Conservation (phyloP, 192 early-diverging fungal genomes). For the Entomortierella beljakovae region DNA sequence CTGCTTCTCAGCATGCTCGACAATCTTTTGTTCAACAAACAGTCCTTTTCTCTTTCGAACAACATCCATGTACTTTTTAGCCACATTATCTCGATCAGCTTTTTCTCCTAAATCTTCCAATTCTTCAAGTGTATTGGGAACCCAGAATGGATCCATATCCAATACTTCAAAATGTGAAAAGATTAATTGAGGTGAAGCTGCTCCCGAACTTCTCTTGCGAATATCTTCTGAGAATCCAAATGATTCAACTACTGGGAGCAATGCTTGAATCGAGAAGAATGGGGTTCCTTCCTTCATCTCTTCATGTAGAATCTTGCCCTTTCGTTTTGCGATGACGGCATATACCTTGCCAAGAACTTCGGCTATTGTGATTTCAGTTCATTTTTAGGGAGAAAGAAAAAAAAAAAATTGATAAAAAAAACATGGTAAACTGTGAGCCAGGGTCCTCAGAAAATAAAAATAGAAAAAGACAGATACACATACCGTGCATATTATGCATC, state of each 20-base stretch:
- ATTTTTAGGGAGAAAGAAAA: slow-evolving; percentile 8
- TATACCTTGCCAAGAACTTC: slow-evolving; percentile 97
- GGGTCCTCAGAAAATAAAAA: not conserved
- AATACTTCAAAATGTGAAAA: slow-evolving; percentile 95
- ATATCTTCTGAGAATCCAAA: slow-evolving; percentile 99
- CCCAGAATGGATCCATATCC: slow-evolving; percentile 98
- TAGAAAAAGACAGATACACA: no score
- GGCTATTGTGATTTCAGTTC: slow-evolving; percentile 52
- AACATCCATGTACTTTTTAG: slow-evolving; percentile 96
- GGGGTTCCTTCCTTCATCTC: slow-evolving; percentile 99
- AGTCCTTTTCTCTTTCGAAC: slow-evolving; percentile 96
- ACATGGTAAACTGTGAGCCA: no score
- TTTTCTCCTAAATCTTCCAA: slow-evolving; percentile 98
- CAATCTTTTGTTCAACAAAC: slow-evolving; percentile 93
- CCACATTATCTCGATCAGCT: slow-evolving; percentile 95
- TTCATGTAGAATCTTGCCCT: slow-evolving; percentile 93
- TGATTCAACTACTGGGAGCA: slow-evolving; percentile 94
- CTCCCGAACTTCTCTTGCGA: slow-evolving; percentile 94
- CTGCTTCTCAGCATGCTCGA: slow-evolving; percentile 90
- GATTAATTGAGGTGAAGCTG: slow-evolving; percentile 94
- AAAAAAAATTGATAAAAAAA: not conserved
- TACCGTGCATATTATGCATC: not conserved
- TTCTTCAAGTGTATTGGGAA: slow-evolving; percentile 97
- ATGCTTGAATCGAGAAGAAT: slow-evolving; percentile 90
- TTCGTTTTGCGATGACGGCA: slow-evolving; percentile 89